A percentile compares a stretch with the other conserved stretches of the same genome.
phyloP scores from a whole-genome alignment of 805 yeast species.

The Pichia nakasei region DNA sequence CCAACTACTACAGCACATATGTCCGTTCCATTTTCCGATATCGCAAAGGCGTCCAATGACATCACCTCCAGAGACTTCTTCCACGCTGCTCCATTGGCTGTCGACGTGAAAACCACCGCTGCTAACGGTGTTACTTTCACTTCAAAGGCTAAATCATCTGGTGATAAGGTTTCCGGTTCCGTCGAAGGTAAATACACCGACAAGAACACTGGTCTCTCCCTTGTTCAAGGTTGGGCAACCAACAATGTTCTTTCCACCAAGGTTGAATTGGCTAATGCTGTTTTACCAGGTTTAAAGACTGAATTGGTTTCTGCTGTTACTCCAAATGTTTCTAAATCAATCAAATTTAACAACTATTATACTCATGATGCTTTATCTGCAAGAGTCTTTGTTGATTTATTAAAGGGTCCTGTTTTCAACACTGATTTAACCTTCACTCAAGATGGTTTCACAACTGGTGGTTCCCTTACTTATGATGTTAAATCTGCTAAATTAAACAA shows the following conservation, averaged over 20 bases:
- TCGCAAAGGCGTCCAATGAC: conserved; percentile 87
- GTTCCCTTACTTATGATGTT: conserved; percentile 94
- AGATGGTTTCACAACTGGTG: conserved; percentile 95
- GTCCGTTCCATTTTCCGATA: conserved; percentile 88
- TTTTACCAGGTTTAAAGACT: conserved; percentile 92
- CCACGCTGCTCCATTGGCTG: conserved; percentile 80
- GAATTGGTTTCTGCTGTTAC: conserved; percentile 81
- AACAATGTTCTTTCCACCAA: conserved; percentile 87
- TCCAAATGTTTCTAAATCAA: conserved; percentile 80
- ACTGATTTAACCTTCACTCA: conserved; percentile 94
- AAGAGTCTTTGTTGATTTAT: conserved; percentile 87
- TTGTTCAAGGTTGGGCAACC: conserved; percentile 98
- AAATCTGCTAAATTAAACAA: conserved; percentile 86
- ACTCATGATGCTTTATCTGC: conserved; percentile 90
- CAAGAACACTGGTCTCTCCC: conserved; percentile 83
- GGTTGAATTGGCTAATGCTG: conserved; percentile 82
- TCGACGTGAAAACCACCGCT: conserved; percentile 86
- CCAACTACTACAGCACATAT: conserved; percentile 26
- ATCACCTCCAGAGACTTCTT: conserved; percentile 86
- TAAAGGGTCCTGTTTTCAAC: conserved; percentile 91
- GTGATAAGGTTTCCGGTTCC: conserved; percentile 76
- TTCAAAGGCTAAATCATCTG: conserved; percentile 75
- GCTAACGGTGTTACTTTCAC: conserved; percentile 95
- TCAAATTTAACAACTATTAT: conserved; percentile 84
- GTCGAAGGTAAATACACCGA: conserved; percentile 89